Evolutionary conservation across 139 green algal genomes (phyloP).

Genomic region (Tetraselmis chui): DNA sequence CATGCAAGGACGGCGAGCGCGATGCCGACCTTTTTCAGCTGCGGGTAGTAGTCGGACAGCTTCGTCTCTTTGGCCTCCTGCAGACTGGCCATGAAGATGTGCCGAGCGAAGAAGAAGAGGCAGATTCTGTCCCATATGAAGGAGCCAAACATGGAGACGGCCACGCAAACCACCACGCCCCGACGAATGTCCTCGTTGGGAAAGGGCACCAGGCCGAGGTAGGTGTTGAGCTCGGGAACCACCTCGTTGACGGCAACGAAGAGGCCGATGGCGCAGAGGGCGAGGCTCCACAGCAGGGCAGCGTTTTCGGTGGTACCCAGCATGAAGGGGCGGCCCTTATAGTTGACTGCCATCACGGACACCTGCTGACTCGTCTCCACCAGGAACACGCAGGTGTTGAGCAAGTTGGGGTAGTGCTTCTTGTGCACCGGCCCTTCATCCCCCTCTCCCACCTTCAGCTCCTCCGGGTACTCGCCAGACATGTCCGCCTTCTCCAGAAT

Average conservation of each 20-base stretch:
- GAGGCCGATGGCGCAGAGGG: constrained; percentile 6
- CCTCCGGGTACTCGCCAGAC: not conserved
- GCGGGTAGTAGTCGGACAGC: not conserved
- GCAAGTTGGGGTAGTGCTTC: constrained; percentile 20
- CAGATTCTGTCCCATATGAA: constrained; percentile 21
- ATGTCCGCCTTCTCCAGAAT: not conserved
- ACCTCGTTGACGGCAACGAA: constrained; percentile 25
- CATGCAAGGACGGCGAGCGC: not conserved
- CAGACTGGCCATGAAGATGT: constrained; percentile 14
- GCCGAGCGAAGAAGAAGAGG: constrained; percentile 20
- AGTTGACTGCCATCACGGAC: constrained; percentile 28
- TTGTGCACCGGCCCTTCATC: constrained; percentile 10
- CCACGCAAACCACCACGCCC: constrained; percentile 14
- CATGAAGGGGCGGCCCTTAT: constrained; percentile 33
- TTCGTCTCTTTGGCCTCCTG: not conserved
- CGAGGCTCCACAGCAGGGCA: constrained; percentile 14
- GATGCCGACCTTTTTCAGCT: not conserved
- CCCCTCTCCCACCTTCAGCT: constrained; percentile 7
- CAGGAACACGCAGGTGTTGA: constrained; percentile 26
- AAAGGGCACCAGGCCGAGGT: constrained; percentile 20
- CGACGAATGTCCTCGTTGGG: constrained; percentile 11
- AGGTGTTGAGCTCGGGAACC: constrained; percentile 22
- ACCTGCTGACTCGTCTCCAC: constrained; percentile 12
- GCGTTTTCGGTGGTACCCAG: constrained; percentile 22
- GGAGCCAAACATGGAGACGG: constrained; percentile 16